Evolutionary conservation across 2,329 filamentous ascomycete genomes (phyloP).

Genomic region (Chaetomiaceae sp.): DNA sequence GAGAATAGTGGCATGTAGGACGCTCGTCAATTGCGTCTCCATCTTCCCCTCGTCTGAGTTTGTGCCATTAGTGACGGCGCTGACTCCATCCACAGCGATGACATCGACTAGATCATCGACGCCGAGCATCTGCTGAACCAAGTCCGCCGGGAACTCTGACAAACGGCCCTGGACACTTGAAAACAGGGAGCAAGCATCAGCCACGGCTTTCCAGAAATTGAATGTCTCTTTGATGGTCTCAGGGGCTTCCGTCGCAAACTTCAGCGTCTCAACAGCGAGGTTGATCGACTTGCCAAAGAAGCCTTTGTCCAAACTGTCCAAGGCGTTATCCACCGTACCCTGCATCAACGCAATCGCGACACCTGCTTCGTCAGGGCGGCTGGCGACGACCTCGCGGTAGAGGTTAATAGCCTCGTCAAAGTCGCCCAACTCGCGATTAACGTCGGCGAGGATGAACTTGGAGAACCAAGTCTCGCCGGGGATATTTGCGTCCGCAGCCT

Average conservation of each 20-base stretch:
- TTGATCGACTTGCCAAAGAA: slow-evolving; percentile 79
- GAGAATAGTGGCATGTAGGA: slow-evolving; percentile 69
- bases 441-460: slow-evolving; percentile 93
- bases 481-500: slow-evolving; percentile 47
- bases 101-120: slow-evolving; percentile 52
- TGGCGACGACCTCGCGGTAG: slow-evolving; percentile 68
- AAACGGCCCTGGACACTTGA: slow-evolving; percentile 69
- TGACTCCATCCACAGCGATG: slow-evolving; percentile 66
- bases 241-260: slow-evolving; percentile 60
- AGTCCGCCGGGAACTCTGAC: slow-evolving; percentile 55
- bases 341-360: slow-evolving; percentile 85
- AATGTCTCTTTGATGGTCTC: slow-evolving; percentile 65
- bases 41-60: slow-evolving; percentile 45
- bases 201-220: slow-evolving; percentile 92
- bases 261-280: slow-evolving; percentile 64
- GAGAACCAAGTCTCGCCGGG: slow-evolving; percentile 84
- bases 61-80: slow-evolving; percentile 41
- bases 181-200: slow-evolving; percentile 82
- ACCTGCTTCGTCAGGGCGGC: slow-evolving; percentile 71
- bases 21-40: slow-evolving; percentile 51
- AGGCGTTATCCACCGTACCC: slow-evolving; percentile 76
- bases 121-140: slow-evolving; percentile 56
- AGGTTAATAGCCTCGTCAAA: slow-evolving; percentile 76
- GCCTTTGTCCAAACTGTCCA: slow-evolving; percentile 72
- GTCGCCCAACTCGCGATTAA: slow-evolving; percentile 86